Evolutionary conservation across 768 basidiomycete species (phyloP).

Genomic region (Boletellus emodensis): DNA sequence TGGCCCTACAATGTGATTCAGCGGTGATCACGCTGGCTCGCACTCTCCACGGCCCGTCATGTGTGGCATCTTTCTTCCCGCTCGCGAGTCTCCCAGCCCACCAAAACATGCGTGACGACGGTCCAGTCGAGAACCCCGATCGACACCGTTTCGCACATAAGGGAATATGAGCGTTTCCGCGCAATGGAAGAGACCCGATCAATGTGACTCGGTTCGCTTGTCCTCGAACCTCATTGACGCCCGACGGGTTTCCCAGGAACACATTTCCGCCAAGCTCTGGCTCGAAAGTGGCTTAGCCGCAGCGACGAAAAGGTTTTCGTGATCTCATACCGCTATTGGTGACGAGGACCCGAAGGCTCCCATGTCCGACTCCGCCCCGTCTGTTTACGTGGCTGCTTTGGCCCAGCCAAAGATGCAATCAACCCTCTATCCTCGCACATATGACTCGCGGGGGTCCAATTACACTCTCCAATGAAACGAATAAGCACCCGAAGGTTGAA

Average conservation of each 20-base stretch:
- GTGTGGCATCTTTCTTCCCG: no score
- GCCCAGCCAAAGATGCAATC: slow-evolving; percentile 18
- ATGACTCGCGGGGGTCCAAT: neutral
- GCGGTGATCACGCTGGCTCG: neutral
- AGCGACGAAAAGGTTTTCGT: neutral
- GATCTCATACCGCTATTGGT: neutral
- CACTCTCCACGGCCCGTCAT: no score
- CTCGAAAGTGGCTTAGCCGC: neutral
- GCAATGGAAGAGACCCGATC: slow-evolving; percentile 14
- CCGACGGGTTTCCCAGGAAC: neutral
- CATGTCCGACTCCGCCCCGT: slow-evolving; percentile 1
- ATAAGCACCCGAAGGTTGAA: neutral
- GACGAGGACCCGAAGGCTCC: neutral
- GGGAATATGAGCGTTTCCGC: slow-evolving; percentile 9
- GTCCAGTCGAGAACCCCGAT: slow-evolving; percentile 7
- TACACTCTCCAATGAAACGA: neutral
- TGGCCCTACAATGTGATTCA: neutral
- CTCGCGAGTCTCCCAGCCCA: no score
- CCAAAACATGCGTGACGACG: no score
- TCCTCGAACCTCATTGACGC: neutral
- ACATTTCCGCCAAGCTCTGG: neutral
- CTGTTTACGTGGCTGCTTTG: slow-evolving; percentile 10
- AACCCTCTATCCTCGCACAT: slow-evolving; percentile 3
- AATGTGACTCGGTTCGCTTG: neutral
- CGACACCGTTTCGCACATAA: slow-evolving; percentile 1